Evolutionary conservation across 192 early-diverging fungal genomes (phyloP), one percentile per base, ranked within the genome.

Genomic region (Coemansia sp.): DNA sequence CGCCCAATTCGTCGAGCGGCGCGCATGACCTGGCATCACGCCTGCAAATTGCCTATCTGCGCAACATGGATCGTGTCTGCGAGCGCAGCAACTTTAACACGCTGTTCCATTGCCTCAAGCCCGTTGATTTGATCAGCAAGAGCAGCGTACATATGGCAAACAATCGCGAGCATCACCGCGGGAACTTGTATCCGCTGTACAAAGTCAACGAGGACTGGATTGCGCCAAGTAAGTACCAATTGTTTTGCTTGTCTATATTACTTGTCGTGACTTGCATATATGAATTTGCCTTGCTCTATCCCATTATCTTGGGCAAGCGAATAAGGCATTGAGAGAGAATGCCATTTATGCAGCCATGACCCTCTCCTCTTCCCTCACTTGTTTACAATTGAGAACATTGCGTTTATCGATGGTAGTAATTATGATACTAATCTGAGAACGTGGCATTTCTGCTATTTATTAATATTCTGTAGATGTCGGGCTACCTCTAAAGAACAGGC

Each of bases 201-300:
- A 79, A 79, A 65, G 76, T 72, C 53, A 73, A 60, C 43, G 76
- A 79, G 17, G 76, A 79, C 35, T 79, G 76, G 76, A 73, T 79
- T 65, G 67, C 71, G 22, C 76, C 76, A 58, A 65, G 76, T 79
- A 79, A 73, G 75, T 78, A 66, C n/a, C 51, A 51, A 32, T 15
- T 48, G 32, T 51, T 39, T 32, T 15, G 21, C 7, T 23, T 41
- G 23, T 22, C 29, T 37, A 22, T 62, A 27, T 17, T 15, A 22
- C 5, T 29, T 39, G 51, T 48, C 21, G 32, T 60, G 24, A 55
- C 59, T 27, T 76, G 68, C 74, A 71, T 76, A 76, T 67, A 76
- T 76, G 62, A 64, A 70, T 29, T 76, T 62, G 67, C 63, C 47
- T 6, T 45, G 15, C 15, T 45, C 41, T n/a, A n/a, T 45, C 5